phyloP scores from a whole-genome alignment of 2,329 filamentous ascomycete genomes.

The Bipolaris victoriae region DNA sequence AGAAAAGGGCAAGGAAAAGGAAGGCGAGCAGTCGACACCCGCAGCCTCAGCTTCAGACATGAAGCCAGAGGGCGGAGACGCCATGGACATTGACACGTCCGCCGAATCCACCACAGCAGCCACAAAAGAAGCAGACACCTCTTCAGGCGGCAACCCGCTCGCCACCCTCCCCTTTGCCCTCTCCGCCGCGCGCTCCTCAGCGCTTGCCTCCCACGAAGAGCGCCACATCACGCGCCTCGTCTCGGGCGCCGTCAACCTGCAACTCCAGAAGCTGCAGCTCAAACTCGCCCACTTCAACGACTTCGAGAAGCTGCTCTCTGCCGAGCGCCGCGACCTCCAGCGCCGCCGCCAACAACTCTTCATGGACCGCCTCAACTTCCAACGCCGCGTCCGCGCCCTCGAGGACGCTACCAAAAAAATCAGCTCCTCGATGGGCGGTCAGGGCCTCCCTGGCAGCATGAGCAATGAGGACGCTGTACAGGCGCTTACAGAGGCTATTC shows the following conservation, averaged over 20 bases:
- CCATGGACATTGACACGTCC: constrained; percentile 65
- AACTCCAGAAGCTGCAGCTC: constrained; percentile 92
- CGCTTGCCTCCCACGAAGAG: constrained; percentile 92
- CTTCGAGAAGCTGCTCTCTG: constrained; percentile 89
- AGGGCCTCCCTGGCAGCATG: constrained; percentile 41
- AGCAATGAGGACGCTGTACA: constrained; percentile 42
- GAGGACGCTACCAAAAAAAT: constrained; percentile 73
- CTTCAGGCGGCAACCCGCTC: constrained; percentile 50
- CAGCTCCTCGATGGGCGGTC: constrained; percentile 33
- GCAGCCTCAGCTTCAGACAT: constrained; percentile 55
- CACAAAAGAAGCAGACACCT: constrained; percentile 21
- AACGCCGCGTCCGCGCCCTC: constrained; percentile 81
- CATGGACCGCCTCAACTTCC: constrained; percentile 87
- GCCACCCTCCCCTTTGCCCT: constrained; percentile 84
- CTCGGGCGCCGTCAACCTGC: constrained; percentile 88
- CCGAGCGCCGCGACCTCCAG: constrained; percentile 91
- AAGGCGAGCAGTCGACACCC: constrained; percentile 56
- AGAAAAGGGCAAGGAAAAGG: constrained; percentile 65
- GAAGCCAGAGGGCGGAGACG: constrained; percentile 62
- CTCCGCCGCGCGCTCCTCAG: constrained; percentile 83
- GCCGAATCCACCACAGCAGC: constrained; percentile 52
- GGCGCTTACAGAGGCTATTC: constrained; percentile 44
- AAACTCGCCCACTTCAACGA: constrained; percentile 97
- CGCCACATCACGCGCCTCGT: constrained; percentile 95
- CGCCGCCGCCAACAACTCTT: constrained; percentile 91